Percentiles rank a stretch among this genome's conserved stretches.
phyloP scores from a whole-genome alignment of 192 early-diverging fungal genomes.

The Entophlyctis luteolus region DNA sequence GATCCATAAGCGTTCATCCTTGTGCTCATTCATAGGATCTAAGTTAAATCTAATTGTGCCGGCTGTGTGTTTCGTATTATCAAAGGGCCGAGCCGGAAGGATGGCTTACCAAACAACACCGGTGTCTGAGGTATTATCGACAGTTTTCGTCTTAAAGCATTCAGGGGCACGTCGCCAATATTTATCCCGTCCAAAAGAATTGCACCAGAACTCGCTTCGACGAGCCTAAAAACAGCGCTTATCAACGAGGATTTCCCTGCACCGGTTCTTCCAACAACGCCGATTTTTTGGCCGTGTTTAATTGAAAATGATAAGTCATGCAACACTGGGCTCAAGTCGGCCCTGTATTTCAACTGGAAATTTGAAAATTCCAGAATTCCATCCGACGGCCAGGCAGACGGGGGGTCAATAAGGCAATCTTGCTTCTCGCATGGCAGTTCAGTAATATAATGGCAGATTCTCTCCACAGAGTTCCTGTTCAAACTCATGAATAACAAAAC shows the following conservation, averaged over 20 bases:
- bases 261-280: conserved; percentile 68
- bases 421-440: conserved; percentile 1
- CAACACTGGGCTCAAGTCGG: conserved; percentile 60
- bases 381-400: conserved; percentile 51
- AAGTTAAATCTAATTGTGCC: conserved; percentile 53
- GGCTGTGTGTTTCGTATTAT: too few relatives aligned
- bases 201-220: conserved; percentile 74
- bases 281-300: conserved; percentile 42
- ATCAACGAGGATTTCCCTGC: conserved; percentile 75
- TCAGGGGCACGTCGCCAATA: conserved; percentile 52
- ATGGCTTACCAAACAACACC: conserved; percentile 46
- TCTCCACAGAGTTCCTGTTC: conserved; percentile 36
- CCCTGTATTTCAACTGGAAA: conserved; percentile 71
- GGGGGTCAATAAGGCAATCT: background rate
- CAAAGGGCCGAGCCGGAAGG: too few relatives aligned
- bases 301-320: conserved; percentile 43
- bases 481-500: too few relatives aligned
- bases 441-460: conserved; percentile 16
- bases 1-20: conserved; percentile 66
- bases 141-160: conserved; percentile 46
- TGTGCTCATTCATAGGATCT: conserved; percentile 59
- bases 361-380: conserved; percentile 70
- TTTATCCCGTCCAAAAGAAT: conserved; percentile 59
- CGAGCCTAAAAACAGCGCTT: conserved; percentile 64
- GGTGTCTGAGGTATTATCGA: conserved; percentile 63